Evolutionary conservation across 306 rosid genomes (phyloP), one percentile per base, ranked within the genome.

Genomic region (Cicer chorassanicum): DNA sequence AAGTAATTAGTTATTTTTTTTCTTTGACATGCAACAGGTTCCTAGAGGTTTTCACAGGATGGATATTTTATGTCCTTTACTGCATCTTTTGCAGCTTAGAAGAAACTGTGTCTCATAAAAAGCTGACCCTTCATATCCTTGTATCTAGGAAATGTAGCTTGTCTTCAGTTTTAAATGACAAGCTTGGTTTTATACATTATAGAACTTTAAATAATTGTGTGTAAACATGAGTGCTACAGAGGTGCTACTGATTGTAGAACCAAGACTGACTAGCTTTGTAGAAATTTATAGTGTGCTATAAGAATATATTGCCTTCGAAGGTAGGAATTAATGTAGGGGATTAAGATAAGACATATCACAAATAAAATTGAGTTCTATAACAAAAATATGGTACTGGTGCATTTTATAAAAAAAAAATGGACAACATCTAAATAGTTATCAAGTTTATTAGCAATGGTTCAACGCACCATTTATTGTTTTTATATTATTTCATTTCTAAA

Each of bases 11-110:
- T 11, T 18, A 62, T 6, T 13, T 40, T 12, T 46, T 14, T 14
- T 38, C 24, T 12, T 69, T 68, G 59, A 29, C 60, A 36, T 66
- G 75, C 29, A 43, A 43, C 86, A 94, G 98, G 93, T 79, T 75
- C 87, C 93, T 8, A 87, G 87, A 78, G 96, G 98, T 2, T 91
- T 94, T 62, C 96, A 89, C 84, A 88, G 97, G 61, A 87, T 87
- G 95, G 96, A 94, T 65, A 70, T 94, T 44, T 84, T 91, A 65
- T 90, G 96, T 82, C 97, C 96, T 38, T 85, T 94, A 18, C 75
- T 94, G 80, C 96, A 90, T 86, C 90, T 94, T 76, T 76, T 90
- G 78, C 98, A 91, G 86, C 83, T 83, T 62, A 85, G 83, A 72
- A 81, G 78, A 51, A 82, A 80, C 24, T 77, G 74, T 5, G 63